Evolutionary conservation across 768 basidiomycete genomes (phyloP).

Genomic region (Polyporus arcularius): DNA sequence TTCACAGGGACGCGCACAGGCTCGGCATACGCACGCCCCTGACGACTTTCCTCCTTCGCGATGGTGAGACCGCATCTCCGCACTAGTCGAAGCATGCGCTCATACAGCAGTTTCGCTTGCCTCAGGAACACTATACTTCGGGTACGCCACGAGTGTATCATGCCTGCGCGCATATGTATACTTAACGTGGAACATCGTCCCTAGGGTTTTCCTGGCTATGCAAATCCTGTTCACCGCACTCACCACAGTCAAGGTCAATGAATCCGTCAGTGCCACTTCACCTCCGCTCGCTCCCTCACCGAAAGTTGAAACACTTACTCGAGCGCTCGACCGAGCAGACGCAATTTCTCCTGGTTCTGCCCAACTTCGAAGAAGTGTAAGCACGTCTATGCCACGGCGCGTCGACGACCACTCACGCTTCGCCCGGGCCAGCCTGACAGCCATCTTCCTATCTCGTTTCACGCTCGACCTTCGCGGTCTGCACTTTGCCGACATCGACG

Average conservation of each 20-base stretch:
- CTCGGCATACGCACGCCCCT: background rate
- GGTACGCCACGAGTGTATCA: background rate
- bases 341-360: too few species aligned
- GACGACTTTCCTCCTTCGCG: background rate
- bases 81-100: background rate
- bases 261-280: too few species aligned
- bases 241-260: too few species aligned
- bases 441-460: background rate
- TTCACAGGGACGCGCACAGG: background rate
- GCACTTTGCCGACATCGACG: background rate
- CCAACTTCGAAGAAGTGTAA: too few species aligned
- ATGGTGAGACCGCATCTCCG: background rate
- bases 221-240: too few species aligned
- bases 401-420: background rate
- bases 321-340: too few species aligned
- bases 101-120: background rate
- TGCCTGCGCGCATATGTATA: too few species aligned
- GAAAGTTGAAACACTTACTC: too few species aligned
- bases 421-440: background rate
- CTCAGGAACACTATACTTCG: background rate
- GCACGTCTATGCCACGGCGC: too few species aligned
- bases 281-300: too few species aligned
- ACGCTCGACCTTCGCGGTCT: background rate
- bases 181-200: too few species aligned
- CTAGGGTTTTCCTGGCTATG: too few species aligned